phyloP scores from a whole-genome alignment of 768 basidiomycete species.

The Rhizopogon sp. region DNA sequence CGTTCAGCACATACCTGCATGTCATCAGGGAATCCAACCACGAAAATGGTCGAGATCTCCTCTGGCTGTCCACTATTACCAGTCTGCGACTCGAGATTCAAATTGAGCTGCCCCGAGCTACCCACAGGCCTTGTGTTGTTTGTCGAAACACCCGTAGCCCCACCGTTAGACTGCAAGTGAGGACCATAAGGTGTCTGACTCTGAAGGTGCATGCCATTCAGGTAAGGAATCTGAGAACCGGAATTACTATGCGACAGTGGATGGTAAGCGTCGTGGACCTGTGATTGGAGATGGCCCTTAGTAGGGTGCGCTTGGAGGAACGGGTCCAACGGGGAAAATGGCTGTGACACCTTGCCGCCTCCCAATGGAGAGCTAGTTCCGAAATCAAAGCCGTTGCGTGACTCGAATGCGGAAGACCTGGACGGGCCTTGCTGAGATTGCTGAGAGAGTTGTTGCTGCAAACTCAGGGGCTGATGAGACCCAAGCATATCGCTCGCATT shows the following conservation, averaged over 20 bases:
- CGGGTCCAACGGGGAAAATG: conserved; percentile 25
- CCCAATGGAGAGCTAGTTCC: conserved; percentile 20
- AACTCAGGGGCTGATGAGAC: conserved; percentile 19
- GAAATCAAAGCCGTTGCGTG: conserved; percentile 28
- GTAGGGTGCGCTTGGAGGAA: conserved; percentile 25
- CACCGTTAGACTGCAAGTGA: conserved; percentile 46
- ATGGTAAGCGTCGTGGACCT: conserved; percentile 29
- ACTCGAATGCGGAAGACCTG: conserved; percentile 18
- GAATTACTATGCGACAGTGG: conserved; percentile 27
- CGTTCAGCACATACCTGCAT: conserved; percentile 71
- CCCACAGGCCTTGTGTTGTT: conserved; percentile 21
- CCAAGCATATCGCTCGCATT: conserved; percentile 20
- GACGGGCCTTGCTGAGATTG: conserved; percentile 28
- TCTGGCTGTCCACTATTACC: conserved; percentile 44
- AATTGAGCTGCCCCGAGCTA: conserved; percentile 25
- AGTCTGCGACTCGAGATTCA: conserved; percentile 13
- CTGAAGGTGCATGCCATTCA: conserved; percentile 47
- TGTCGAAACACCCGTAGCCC: conserved; percentile 18
- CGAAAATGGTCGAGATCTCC: conserved; percentile 96
- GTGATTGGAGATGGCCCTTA: conserved; percentile 21
- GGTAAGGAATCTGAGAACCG: conserved; percentile 27
- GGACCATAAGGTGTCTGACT: conserved; percentile 77
- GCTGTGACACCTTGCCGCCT: conserved; percentile 22
- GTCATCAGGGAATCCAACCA: conserved; percentile 98
- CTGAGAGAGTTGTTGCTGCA: conserved; percentile 30